Evolutionary conservation across 345 rosid species (phyloP).

Genomic region (Eucalyptus globulus): DNA sequence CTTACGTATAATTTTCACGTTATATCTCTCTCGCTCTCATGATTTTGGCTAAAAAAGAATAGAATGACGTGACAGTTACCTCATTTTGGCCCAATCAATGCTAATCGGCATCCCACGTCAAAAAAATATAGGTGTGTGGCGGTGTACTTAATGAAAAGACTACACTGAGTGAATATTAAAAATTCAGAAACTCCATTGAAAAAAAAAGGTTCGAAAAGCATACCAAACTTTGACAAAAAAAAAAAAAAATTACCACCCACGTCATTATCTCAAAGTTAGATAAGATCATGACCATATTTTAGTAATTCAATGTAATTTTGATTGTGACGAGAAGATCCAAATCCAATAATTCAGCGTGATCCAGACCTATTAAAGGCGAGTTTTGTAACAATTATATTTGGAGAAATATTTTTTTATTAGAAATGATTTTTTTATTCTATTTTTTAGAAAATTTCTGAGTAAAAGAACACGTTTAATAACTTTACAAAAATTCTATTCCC

Average conservation of each 20-base stretch:
- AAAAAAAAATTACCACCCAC: no score
- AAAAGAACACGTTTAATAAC: fast-evolving
- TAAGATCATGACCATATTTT: not conserved
- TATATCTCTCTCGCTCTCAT: not conserved
- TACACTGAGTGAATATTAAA: no score
- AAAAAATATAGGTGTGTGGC: no score
- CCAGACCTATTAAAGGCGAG: fast-evolving
- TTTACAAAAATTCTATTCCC: no score
- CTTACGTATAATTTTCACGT: not conserved
- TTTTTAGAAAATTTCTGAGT: fast-evolving
- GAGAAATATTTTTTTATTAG: no score
- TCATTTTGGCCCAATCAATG: not conserved
- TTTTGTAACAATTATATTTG: no score
- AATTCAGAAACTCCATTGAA: not conserved
- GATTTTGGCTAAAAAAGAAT: not conserved
- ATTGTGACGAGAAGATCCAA: no score
- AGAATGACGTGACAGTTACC: not conserved
- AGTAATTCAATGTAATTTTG: no score
- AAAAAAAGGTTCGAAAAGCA: not conserved
- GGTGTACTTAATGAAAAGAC: not conserved
- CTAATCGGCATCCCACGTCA: not conserved
- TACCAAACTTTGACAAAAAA: no score
- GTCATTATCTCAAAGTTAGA: not conserved
- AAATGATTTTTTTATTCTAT: no score
- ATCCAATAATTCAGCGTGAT: not conserved